Conservation (phyloP, 2,329 filamentous ascomycete species). For the Mycosphaerella sp. region DNA sequence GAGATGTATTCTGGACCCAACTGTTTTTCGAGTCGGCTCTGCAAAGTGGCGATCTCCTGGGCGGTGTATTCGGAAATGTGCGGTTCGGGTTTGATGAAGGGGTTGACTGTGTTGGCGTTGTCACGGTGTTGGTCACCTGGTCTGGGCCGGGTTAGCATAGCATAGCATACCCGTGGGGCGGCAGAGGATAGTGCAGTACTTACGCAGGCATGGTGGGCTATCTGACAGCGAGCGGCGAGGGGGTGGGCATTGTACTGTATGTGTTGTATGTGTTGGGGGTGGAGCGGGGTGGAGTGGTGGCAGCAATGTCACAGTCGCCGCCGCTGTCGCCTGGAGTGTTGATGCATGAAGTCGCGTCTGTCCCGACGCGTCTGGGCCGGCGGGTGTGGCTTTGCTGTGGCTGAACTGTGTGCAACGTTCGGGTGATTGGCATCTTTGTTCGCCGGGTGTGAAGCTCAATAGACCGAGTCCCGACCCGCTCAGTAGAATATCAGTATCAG, state of each 20-base stretch:
- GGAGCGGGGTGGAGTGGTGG: neutral
- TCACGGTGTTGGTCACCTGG: slow-evolving; percentile 36
- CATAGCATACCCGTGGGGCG: neutral
- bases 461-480: neutral
- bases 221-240: neutral
- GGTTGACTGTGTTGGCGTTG: slow-evolving; percentile 54
- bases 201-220: slow-evolving; percentile 30
- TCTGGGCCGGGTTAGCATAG: slow-evolving; percentile 22
- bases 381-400: too few species aligned
- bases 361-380: neutral
- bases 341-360: slow-evolving; percentile 2
- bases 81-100: slow-evolving; percentile 67
- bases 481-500: too few species aligned
- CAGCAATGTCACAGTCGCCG: neutral
- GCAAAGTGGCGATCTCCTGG: slow-evolving; percentile 81
- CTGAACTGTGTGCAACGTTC: too few species aligned
- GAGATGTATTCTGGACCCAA: slow-evolving; percentile 96
- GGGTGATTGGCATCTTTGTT: slow-evolving; percentile 13
- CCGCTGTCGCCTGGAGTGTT: slow-evolving; percentile 2
- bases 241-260: slow-evolving; percentile 7
- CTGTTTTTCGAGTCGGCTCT: slow-evolving; percentile 82
- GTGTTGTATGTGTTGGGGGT: neutral
- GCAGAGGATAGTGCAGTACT: slow-evolving; percentile 7
- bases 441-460: slow-evolving; percentile 16
- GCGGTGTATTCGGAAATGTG: slow-evolving; percentile 77